Evolutionary conservation across 345 rosid genomes (phyloP).

Genomic region (Eucalyptus coolabah): DNA sequence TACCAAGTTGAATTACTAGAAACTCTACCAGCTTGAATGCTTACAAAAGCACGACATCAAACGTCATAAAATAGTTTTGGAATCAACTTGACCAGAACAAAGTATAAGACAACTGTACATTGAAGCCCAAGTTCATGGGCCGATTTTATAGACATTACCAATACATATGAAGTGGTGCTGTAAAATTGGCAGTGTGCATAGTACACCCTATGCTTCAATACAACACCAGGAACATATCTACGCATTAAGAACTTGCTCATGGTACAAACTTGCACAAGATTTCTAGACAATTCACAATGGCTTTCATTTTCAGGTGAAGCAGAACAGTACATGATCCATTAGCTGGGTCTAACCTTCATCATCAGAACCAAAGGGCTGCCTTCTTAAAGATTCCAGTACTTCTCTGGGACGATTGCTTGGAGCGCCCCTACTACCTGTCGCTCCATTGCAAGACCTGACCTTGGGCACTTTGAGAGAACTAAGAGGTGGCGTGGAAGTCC

Average conservation of each 20-base stretch:
- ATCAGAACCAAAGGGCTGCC: conserved; percentile 54
- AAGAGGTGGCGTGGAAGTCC: conserved; percentile 52
- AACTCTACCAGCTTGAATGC: not conserved
- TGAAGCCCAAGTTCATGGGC: not conserved
- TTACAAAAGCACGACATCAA: not conserved
- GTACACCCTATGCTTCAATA: not conserved
- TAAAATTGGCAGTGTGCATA: not conserved
- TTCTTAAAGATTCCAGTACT: conserved; percentile 73
- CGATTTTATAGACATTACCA: not conserved
- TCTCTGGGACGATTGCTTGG: conserved; percentile 33
- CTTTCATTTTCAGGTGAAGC: not conserved
- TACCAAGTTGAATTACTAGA: not conserved
- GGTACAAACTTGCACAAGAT: not conserved
- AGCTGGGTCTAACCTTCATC: conserved; percentile 26
- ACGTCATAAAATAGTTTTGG: not conserved
- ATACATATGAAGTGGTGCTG: not conserved
- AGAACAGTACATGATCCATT: not conserved
- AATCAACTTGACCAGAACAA: not conserved
- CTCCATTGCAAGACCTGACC: conserved; percentile 33
- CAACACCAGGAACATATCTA: not conserved
- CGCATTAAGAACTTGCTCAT: not conserved
- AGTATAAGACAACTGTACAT: not conserved
- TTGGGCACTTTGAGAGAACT: conserved; percentile 66
- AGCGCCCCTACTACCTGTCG: not conserved
- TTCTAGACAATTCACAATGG: not conserved